These are phyloP conservation scores for Thielaviopsis punctulata DNA, from an alignment of 2,329 filamentous ascomycete species.

Conservation along the genomic window DNA sequence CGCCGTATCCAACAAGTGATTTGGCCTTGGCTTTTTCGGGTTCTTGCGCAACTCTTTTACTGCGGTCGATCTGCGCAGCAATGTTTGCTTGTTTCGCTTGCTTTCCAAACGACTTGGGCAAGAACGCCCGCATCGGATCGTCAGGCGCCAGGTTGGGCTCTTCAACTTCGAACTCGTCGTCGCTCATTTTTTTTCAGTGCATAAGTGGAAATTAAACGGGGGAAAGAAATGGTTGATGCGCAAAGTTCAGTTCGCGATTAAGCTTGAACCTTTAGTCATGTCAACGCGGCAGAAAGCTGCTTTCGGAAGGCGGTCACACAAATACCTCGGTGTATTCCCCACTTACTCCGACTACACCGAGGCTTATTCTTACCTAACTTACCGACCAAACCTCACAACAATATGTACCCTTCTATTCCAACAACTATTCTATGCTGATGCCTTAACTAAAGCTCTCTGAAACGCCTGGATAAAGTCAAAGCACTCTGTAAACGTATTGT, in stretches of 20 bases:
- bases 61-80: slow-evolving; percentile 63
- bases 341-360: not conserved
- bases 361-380: not conserved
- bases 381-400: not conserved
- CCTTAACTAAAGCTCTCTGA: slow-evolving; percentile 14
- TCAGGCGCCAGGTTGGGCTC: slow-evolving; percentile 33
- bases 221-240: not conserved
- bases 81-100: slow-evolving; percentile 57
- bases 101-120: slow-evolving; percentile 76
- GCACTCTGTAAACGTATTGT: slow-evolving; percentile 55
- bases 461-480: slow-evolving; percentile 19
- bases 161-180: slow-evolving; percentile 42
- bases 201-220: not conserved
- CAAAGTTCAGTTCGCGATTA: not conserved
- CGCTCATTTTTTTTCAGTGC: slow-evolving; percentile 22
- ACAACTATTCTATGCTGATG: not conserved
- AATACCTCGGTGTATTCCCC: not conserved
- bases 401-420: not conserved
- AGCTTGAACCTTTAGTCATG: not conserved
- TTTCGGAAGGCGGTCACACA: not conserved
- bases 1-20: slow-evolving; percentile 11
- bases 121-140: slow-evolving; percentile 57
- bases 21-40: slow-evolving; percentile 12
- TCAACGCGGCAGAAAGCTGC: not conserved
- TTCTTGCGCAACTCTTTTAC: slow-evolving; percentile 34